Evolutionary conservation across 495 filamentous ascomycete genomes (phyloP).

Genomic region (Podospora pseudoanserina): DNA sequence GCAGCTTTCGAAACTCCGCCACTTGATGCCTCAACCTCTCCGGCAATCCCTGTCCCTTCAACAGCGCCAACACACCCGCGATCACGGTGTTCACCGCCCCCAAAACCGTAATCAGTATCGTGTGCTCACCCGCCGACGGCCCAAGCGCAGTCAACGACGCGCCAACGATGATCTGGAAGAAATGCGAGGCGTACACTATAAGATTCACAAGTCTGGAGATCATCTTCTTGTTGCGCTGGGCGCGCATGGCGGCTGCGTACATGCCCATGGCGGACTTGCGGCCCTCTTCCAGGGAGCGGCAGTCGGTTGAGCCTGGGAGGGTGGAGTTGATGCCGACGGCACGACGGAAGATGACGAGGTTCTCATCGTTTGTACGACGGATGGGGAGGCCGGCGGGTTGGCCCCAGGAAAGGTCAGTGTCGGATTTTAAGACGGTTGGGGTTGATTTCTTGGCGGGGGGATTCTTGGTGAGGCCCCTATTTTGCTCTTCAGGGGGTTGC

Average conservation of each 20-base stretch:
- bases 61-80: constrained; percentile 46
- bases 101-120: constrained; percentile 40
- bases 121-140: constrained; percentile 37
- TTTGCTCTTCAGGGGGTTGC: too few species aligned
- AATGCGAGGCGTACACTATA: constrained; percentile 37
- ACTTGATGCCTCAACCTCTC: constrained; percentile 40
- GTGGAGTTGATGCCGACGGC: constrained; percentile 43
- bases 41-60: constrained; percentile 44
- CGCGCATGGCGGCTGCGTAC: constrained; percentile 33
- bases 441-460: neutral
- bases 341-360: constrained; percentile 42
- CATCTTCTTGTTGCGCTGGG: constrained; percentile 28
- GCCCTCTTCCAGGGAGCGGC: constrained; percentile 39
- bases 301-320: constrained; percentile 19
- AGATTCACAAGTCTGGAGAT: constrained; percentile 27
- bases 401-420: constrained; percentile 35
- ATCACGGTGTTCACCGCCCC: constrained; percentile 50
- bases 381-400: constrained; percentile 39
- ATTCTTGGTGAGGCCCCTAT: neutral
- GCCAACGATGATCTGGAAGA: constrained; percentile 46
- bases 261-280: constrained; percentile 37
- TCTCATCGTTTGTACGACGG: constrained; percentile 42
- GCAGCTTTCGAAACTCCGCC: constrained; percentile 40
- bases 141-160: constrained; percentile 47
- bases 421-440: constrained; percentile 20